These are phyloP conservation scores for Chamaecyparis obtusa DNA, from an alignment of 75 land plant species.

Conservation along the genomic window DNA sequence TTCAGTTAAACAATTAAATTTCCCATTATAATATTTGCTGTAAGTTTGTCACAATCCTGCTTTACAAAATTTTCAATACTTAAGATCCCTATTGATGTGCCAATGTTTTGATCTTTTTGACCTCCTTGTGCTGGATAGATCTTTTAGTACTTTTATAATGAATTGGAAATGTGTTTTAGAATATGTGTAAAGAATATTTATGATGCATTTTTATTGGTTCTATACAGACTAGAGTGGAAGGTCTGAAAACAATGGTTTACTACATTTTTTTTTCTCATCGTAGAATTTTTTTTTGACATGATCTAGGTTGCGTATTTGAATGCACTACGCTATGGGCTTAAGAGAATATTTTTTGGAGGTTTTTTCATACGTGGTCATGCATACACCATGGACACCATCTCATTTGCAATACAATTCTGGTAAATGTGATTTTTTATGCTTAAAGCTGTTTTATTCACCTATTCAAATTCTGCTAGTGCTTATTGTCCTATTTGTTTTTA, in stretches of 20 bases:
- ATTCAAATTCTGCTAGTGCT: background rate
- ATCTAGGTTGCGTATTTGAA: conserved; percentile 84
- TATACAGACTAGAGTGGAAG: background rate
- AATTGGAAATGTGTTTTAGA: background rate
- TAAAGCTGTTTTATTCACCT: background rate
- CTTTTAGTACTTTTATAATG: background rate
- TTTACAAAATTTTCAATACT: background rate
- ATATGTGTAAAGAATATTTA: background rate
- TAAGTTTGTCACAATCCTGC: background rate
- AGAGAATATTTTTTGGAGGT: conserved; percentile 97
- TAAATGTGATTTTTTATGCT: conserved; percentile 16
- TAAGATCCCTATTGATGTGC: background rate
- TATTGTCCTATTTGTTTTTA: background rate
- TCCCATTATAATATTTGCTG: background rate
- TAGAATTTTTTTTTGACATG: conserved; percentile 1
- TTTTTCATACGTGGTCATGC: conserved; percentile 99
- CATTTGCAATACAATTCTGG: conserved; percentile 97
- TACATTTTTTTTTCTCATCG: background rate
- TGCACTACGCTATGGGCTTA: conserved; percentile 91
- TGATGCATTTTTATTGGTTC: background rate
- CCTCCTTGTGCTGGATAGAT: background rate
- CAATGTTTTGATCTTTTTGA: background rate
- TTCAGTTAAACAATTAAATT: background rate
- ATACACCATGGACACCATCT: conserved; percentile 99
- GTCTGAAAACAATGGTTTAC: background rate